A percentile compares a stretch with the other conserved stretches of the same genome.
Conservation (phyloP, 306 rosid genomes). For the Phaseolus lunatus region DNA sequence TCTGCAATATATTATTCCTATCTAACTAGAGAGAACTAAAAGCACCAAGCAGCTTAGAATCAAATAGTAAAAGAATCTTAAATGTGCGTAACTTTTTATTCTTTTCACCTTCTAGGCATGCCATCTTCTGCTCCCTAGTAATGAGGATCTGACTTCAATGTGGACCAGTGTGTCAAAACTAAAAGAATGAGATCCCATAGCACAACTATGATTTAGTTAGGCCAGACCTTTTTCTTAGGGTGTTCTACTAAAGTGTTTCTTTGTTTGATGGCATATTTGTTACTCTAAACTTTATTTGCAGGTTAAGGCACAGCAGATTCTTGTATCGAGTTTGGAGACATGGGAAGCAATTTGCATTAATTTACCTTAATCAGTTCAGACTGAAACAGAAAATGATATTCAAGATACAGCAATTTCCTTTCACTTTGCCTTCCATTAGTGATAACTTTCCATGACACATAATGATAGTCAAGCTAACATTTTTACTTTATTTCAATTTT, state of each 20-base stretch:
- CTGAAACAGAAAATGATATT: constrained; percentile 12
- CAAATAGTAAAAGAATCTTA: constrained; percentile 24
- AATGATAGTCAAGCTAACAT: constrained; percentile 24
- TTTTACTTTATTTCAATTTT: not conserved
- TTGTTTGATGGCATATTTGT: constrained; percentile 17
- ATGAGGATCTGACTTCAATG: constrained; percentile 42
- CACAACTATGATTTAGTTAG: constrained; percentile 36
- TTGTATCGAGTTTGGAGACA: constrained; percentile 40
- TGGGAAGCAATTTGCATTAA: constrained; percentile 28
- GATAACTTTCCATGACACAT: constrained; percentile 31
- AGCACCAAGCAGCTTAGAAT: not conserved
- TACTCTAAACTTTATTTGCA: constrained; percentile 28
- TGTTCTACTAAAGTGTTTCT: constrained; percentile 1
- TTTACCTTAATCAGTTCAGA: constrained; percentile 35
- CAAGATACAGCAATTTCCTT: not conserved
- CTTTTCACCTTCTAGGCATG: constrained; percentile 20
- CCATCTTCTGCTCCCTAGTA: constrained; percentile 35
- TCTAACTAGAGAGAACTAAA: constrained; percentile 5
- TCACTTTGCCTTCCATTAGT: constrained; percentile 22
- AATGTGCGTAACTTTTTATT: constrained; percentile 19
- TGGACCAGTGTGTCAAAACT: constrained; percentile 42
- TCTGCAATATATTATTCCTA: constrained; percentile 47
- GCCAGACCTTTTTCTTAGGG: not conserved
- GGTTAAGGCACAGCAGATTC: constrained; percentile 36
- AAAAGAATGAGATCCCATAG: constrained; percentile 43